Conservation (phyloP, 1,284 basidiomycete species). For the Rugosomyces carneus region DNA sequence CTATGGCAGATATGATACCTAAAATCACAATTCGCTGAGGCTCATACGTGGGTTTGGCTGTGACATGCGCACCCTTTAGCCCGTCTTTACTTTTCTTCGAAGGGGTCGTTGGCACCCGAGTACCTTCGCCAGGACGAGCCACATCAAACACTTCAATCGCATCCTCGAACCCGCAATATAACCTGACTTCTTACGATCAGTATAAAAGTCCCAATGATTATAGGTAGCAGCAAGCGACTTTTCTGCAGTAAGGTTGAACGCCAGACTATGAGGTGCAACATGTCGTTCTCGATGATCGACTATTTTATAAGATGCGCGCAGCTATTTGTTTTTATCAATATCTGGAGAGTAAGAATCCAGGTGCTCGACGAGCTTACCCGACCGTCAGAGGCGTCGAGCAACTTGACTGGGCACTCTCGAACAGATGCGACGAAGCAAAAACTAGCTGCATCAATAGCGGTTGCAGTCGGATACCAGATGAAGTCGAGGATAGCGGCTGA, state of each 20-base stretch:
- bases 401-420: constrained; percentile 74
- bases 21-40: not conserved
- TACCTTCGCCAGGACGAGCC: constrained; percentile 64
- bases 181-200: constrained; percentile 32
- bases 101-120: constrained; percentile 67
- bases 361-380: constrained; percentile 42
- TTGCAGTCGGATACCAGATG: constrained; percentile 78
- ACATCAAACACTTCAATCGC: constrained; percentile 89
- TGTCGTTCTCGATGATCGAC: constrained; percentile 87
- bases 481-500: constrained; percentile 70
- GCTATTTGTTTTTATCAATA: constrained; percentile 42
- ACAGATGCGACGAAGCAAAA: constrained; percentile 81
- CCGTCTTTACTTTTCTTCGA: constrained; percentile 79
- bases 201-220: not conserved
- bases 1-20: constrained; percentile 83
- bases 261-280: constrained; percentile 76
- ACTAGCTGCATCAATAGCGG: constrained; percentile 45
- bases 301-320: constrained; percentile 86
- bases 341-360: too few relatives aligned
- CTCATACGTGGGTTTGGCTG: not conserved
- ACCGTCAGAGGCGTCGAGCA: constrained; percentile 75
- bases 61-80: constrained; percentile 59
- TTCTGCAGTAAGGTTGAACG: constrained; percentile 65
- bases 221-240: constrained; percentile 41
- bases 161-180: constrained; percentile 88